These are phyloP conservation scores for Musa itinerans DNA, from an alignment of 176 grass and related monocot species.

Conservation along the genomic window DNA sequence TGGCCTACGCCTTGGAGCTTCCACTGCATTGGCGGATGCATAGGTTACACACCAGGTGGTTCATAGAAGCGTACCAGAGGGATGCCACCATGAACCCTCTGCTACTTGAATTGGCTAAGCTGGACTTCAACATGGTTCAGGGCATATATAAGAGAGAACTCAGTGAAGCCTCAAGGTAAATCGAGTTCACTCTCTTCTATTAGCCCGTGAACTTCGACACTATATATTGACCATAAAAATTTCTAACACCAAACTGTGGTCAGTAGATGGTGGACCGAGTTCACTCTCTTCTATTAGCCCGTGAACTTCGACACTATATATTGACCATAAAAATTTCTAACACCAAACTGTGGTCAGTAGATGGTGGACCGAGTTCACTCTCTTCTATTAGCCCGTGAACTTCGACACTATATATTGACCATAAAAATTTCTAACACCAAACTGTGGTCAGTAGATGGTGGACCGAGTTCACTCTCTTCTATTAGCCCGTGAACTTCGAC, in stretches of 20 bases:
- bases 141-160: slow-evolving; percentile 18
- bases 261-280: no score
- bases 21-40: slow-evolving; percentile 28
- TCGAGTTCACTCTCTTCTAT: background rate
- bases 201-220: no score
- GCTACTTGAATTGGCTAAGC: slow-evolving; percentile 22
- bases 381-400: background rate
- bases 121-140: slow-evolving; percentile 34
- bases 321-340: no score
- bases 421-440: no score
- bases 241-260: no score
- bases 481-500: background rate
- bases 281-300: background rate
- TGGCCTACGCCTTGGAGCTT: slow-evolving; percentile 17
- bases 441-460: slow-evolving; percentile 18
- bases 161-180: slow-evolving; percentile 22
- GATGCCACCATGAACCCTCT: background rate
- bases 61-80: slow-evolving; percentile 20
- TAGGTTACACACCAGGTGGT: slow-evolving; percentile 19
- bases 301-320: background rate
- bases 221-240: no score
- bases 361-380: slow-evolving; percentile 23
- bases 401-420: background rate
- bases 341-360: background rate
- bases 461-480: background rate